Conservation (phyloP, 768 basidiomycete genomes). For the Kwoniella mangroviensis region DNA sequence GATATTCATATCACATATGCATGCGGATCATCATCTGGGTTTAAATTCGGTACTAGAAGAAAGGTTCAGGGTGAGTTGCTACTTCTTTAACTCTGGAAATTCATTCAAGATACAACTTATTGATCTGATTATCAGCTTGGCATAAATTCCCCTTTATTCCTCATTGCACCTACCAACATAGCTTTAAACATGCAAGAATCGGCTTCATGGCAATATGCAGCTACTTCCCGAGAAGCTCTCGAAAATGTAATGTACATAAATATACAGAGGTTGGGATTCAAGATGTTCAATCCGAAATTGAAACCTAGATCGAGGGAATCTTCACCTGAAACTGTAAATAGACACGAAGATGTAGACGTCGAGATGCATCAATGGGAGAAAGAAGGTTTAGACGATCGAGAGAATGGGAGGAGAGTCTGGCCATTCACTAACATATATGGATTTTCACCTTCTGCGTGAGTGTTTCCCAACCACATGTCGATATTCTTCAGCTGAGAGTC, state of each 20-base stretch:
- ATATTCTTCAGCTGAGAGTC: not conserved
- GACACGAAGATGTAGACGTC: not conserved
- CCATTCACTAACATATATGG: constrained; percentile 18
- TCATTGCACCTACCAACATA: constrained; percentile 62
- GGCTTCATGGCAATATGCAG: constrained; percentile 72
- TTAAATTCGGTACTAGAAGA: constrained; percentile 73
- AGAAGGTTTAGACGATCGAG: constrained; percentile 10
- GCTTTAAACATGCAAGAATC: constrained; percentile 67
- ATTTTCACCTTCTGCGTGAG: constrained; percentile 19
- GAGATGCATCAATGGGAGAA: constrained; percentile 16
- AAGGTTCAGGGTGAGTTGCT: constrained; percentile 69
- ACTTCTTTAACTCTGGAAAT: constrained; percentile 14
- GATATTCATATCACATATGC: constrained; percentile 86
- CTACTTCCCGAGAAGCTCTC: constrained; percentile 52
- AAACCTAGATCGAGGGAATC: not conserved
- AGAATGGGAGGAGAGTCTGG: constrained; percentile 16
- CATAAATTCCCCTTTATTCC: constrained; percentile 61
- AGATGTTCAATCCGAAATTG: not conserved
- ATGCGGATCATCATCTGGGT: constrained; percentile 91
- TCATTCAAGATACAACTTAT: not conserved
- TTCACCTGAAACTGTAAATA: not conserved
- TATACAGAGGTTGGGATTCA: constrained; percentile 12
- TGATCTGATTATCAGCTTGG: constrained; percentile 22
- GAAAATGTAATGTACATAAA: constrained; percentile 40
- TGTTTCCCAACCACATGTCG: too few species aligned